phyloP scores from a whole-genome alignment of 306 rosid genomes.

The Cicer bijugum region DNA sequence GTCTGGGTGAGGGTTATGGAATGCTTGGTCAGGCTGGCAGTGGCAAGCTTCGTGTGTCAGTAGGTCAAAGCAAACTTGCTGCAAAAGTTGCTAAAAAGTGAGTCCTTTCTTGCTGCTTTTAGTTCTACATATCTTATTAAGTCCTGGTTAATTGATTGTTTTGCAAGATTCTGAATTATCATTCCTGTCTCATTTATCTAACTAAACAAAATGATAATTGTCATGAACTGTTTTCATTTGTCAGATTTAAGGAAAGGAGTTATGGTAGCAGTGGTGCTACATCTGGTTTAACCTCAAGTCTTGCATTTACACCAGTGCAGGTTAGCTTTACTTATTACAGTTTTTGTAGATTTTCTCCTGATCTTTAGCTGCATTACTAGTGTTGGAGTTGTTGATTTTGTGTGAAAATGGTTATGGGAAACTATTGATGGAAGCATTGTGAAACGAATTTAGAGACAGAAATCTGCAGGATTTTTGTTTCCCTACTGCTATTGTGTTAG shows the following conservation, averaged over 20 bases:
- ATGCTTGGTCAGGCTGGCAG: conserved; percentile 99
- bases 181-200: conserved; percentile 1
- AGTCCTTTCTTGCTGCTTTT: conserved; percentile 37
- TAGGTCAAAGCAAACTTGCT: conserved; percentile 85
- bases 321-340: conserved; percentile 47
- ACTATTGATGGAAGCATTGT: conserved; percentile 5
- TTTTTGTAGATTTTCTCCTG: conserved; percentile 7
- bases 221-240: conserved; percentile 33
- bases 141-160: conserved; percentile 28
- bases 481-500: conserved; percentile 3
- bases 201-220: conserved; percentile 1
- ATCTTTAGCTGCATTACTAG: conserved; percentile 24
- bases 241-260: conserved; percentile 87
- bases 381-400: background rate
- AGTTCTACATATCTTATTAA: conserved; percentile 14
- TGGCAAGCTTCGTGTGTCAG: conserved; percentile 93
- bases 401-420: conserved; percentile 4
- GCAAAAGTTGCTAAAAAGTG: conserved; percentile 91
- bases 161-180: conserved; percentile 16
- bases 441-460: conserved; percentile 10
- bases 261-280: conserved; percentile 95
- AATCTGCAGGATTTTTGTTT: background rate
- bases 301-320: conserved; percentile 98
- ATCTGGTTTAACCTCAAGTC: conserved; percentile 88
- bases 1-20: conserved; percentile 97